These are phyloP conservation scores for Monosporascus cannonballus DNA, from an alignment of 2,329 filamentous ascomycete species.

Conservation along the genomic window DNA sequence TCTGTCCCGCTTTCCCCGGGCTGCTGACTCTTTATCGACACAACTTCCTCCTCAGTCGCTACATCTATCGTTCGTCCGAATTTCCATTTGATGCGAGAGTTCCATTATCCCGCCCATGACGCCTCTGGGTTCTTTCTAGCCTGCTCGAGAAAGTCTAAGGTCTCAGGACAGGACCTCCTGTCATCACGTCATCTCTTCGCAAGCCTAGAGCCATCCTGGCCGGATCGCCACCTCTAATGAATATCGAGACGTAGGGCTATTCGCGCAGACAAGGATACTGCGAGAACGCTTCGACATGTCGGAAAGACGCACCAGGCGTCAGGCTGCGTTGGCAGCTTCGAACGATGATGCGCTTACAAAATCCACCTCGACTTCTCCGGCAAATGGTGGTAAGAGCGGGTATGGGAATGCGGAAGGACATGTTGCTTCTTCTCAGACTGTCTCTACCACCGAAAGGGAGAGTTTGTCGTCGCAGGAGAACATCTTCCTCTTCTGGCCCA, in stretches of 20 bases:
- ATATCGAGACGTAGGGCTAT: neutral
- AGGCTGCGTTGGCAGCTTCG: conserved; percentile 16
- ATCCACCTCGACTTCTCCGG: conserved; percentile 9
- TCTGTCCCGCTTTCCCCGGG: neutral
- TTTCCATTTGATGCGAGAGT: neutral
- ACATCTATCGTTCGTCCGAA: neutral
- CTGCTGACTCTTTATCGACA: neutral
- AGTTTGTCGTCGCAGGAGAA: conserved; percentile 53
- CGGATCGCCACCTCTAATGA: neutral
- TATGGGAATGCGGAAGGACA: neutral
- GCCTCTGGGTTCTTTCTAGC: too few species aligned
- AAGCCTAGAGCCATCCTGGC: neutral
- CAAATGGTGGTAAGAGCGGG: conserved; percentile 39
- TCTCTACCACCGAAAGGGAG: conserved; percentile 24
- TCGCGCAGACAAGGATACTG: neutral
- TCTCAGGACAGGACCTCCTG: too few species aligned
- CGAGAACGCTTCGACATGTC: conserved; percentile 14
- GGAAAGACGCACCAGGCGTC: conserved; percentile 22
- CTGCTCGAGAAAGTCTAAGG: too few species aligned
- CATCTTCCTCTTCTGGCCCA: conserved; percentile 76
- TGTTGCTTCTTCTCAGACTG: conserved; percentile 16
- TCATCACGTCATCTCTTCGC: neutral
- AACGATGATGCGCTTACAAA: conserved; percentile 17
- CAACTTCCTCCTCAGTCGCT: neutral
- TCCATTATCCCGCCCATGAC: too few species aligned